phyloP scores from a whole-genome alignment of 148 eudicot genomes.

The Rhododendron henanense region DNA sequence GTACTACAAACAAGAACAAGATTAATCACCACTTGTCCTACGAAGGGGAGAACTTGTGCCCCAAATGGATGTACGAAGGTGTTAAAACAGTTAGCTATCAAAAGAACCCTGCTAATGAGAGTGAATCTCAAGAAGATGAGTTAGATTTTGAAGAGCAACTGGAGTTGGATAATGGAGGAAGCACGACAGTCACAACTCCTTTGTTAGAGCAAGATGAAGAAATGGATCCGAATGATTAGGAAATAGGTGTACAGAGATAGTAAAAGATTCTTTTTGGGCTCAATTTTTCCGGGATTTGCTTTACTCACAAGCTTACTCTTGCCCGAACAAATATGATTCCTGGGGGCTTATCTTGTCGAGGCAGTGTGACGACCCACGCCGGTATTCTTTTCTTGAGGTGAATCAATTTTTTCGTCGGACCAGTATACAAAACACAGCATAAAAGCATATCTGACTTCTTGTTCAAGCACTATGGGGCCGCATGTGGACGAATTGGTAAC shows the following conservation, averaged over 20 bases:
- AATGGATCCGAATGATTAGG: constrained; percentile 85
- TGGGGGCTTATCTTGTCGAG: background rate
- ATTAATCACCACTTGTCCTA: constrained; percentile 12
- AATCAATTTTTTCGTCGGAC: background rate
- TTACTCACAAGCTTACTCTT: background rate
- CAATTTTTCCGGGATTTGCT: background rate
- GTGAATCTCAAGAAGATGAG: constrained; percentile 60
- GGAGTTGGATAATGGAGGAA: constrained; percentile 46
- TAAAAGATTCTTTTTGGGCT: constrained; percentile 5
- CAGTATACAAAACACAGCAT: background rate
- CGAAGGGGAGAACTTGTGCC: constrained; percentile 52
- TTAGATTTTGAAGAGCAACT: constrained; percentile 35
- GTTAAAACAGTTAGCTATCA: constrained; percentile 20
- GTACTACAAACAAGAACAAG: constrained; percentile 5
- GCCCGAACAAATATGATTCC: background rate
- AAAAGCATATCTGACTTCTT: background rate
- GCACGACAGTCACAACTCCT: constrained; percentile 21
- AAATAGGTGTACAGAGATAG: constrained; percentile 12
- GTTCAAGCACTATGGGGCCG: background rate
- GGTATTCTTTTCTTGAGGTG: background rate
- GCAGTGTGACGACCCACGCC: background rate
- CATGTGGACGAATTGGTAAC: background rate
- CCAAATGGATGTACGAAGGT: constrained; percentile 55
- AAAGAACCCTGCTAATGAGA: constrained; percentile 32
- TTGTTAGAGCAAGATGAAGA: constrained; percentile 72